A percentile compares a stretch with the other conserved stretches of the same genome.
Evolutionary conservation across 192 early-diverging fungal genomes (phyloP).

Genomic region (Thamnidium elegans): DNA sequence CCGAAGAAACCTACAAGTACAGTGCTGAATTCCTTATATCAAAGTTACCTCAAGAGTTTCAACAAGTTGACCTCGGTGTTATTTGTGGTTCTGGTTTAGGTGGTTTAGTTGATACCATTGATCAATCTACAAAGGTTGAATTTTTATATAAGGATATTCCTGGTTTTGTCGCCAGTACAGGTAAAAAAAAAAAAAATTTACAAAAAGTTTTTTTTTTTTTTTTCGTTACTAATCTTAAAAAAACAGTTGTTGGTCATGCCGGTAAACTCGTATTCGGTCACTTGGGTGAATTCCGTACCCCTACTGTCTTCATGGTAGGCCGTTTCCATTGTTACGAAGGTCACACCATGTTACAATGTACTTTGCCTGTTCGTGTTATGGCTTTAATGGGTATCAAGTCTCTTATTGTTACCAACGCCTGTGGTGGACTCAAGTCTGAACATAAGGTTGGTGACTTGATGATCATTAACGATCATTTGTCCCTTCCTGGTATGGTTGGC

Average conservation of each 20-base stretch:
- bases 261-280: slow-evolving; percentile 86
- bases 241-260: slow-evolving; percentile 63
- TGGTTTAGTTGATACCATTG: slow-evolving; percentile 70
- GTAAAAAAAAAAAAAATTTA: slow-evolving; percentile 31
- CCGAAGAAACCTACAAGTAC: slow-evolving; percentile 9
- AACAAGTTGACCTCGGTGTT: slow-evolving; percentile 67
- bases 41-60: slow-evolving; percentile 22
- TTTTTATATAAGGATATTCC: slow-evolving; percentile 82
- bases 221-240: too few species aligned
- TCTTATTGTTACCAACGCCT: slow-evolving; percentile 82
- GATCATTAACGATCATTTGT: slow-evolving; percentile 76
- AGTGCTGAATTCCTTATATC: slow-evolving; percentile 10
- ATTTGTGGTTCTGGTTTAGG: slow-evolving; percentile 85
- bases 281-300: slow-evolving; percentile 57
- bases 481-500: slow-evolving; percentile 69
- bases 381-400: slow-evolving; percentile 74
- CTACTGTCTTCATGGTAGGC: slow-evolving; percentile 84
- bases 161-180: slow-evolving; percentile 76
- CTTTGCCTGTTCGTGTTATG: slow-evolving; percentile 86
- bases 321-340: slow-evolving; percentile 92
- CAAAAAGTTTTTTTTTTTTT: not conserved
- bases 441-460: slow-evolving; percentile 86
- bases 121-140: slow-evolving; percentile 49
- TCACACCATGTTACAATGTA: slow-evolving; percentile 71
- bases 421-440: slow-evolving; percentile 72